Base-by-base conservation (phyloP, 345 rosid species). In the Brassica nigra region DNA sequence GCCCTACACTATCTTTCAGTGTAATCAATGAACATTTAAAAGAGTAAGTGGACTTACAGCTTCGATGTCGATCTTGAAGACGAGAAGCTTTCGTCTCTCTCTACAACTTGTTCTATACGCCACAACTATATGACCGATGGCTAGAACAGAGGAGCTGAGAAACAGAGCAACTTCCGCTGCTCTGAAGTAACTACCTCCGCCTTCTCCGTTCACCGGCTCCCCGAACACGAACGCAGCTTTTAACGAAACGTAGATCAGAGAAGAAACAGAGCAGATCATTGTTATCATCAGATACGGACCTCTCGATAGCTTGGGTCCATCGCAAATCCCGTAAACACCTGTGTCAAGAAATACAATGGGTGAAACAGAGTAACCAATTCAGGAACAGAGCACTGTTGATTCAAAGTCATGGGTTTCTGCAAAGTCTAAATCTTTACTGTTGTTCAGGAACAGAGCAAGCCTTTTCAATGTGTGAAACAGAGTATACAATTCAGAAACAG, bases 41-140 rank as follows among this genome's bases (percentile, higher is more conserved):
- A 29, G 69, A 5, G 18, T 57, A 29, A 75, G 29, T 65, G 75
- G 49, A 86, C 99, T 90, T 87, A 92, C 99, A 23, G 98, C 92
- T 93, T 95, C 99, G 18, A 91, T 92, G 85, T 92, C 99, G 76
- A 95, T 95, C 84, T 89, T 92, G 88, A 86, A 95, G 18, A 95
- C 98, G 55, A 91, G 86, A 44, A 95, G 97, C 80, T 95, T 95
- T 80, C 93, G 87, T 84, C 97, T 86, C 70, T 91, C 98, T 75
- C 92, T 84, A 85, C 99, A 95, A 74, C 98, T 91, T 33, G 90
- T 95, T 86, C 92, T 78, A 62, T 95, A 92, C 0, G 98, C 98
- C 6, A 88, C 97, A 55, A 86, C 69, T 47, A 95, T 70, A 57
- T 92, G 99, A 10, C 87, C 98, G 55, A 91, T 77, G 0, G 98